Evolutionary conservation across 306 rosid genomes (phyloP).

Genomic region (Trichosanthes truncata): DNA sequence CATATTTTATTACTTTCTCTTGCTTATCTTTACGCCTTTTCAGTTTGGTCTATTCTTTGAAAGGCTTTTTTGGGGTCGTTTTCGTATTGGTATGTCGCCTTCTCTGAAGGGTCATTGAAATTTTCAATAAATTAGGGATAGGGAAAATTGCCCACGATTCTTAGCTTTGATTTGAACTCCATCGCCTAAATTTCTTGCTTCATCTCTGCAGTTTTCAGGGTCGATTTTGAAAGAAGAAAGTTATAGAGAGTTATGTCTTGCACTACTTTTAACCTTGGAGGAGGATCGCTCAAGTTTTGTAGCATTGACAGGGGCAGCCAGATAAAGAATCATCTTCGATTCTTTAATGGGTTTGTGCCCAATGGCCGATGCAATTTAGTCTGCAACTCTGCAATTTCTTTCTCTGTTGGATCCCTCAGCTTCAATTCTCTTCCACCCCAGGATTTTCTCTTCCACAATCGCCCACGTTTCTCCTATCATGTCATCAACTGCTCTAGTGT

Average conservation of each 20-base stretch:
- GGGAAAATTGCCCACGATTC: background rate
- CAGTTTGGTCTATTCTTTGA: background rate
- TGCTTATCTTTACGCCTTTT: background rate
- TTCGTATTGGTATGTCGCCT: background rate
- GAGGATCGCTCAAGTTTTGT: slow-evolving; percentile 7
- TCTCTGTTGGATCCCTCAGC: background rate
- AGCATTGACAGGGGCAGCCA: background rate
- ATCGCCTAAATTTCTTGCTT: background rate
- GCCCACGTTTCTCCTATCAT: background rate
- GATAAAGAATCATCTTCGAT: background rate
- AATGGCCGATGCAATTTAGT: background rate
- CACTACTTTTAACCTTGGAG: slow-evolving; percentile 5
- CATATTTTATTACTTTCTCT: background rate
- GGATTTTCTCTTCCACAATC: background rate
- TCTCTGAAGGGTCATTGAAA: background rate
- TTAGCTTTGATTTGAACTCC: background rate
- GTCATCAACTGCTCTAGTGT: slow-evolving; percentile 4
- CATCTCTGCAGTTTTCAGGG: background rate
- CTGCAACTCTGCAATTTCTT: slow-evolving; percentile 5
- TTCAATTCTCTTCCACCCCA: background rate
- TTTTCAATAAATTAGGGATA: background rate
- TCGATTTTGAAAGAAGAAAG: background rate
- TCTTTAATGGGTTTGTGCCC: slow-evolving; percentile 4
- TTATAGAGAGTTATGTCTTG: slow-evolving; percentile 8
- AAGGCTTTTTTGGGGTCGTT: background rate